Percentiles rank a stretch among this genome's conserved stretches.
Evolutionary conservation across 164 flowering plant genomes (phyloP).

Genomic region (Brasenia schreberi): DNA sequence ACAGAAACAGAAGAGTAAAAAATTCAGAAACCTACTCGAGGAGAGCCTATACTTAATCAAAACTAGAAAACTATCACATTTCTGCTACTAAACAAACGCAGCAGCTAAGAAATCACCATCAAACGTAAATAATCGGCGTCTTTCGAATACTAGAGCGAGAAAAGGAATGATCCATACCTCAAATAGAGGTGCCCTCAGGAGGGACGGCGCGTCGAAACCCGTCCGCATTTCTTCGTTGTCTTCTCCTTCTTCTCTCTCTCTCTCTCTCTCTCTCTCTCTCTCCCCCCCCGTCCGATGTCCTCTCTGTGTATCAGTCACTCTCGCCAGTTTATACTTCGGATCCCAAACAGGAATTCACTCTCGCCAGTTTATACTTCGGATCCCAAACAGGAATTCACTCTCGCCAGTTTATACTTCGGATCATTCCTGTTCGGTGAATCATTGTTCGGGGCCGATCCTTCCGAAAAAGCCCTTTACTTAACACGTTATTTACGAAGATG

Average conservation of each 20-base stretch:
- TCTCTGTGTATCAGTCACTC: background rate
- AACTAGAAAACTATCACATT: no score
- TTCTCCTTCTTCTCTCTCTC: background rate
- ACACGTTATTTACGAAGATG: background rate
- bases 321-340: constrained; percentile 18
- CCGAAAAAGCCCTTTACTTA: background rate
- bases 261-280: constrained; percentile 1
- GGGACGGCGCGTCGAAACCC: background rate
- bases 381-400: constrained; percentile 13
- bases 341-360: constrained; percentile 13
- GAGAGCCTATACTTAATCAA: no score
- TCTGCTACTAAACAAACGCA: no score
- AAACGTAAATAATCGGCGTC: no score
- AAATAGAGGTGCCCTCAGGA: background rate
- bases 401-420: constrained; percentile 18
- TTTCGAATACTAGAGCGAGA: no score
- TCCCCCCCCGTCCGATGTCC: background rate
- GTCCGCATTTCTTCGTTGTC: background rate
- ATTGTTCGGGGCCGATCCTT: constrained; percentile 7
- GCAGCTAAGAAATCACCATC: no score
- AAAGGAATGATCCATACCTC: background rate
- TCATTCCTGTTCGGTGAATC: constrained; percentile 19
- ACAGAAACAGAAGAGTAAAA: no score
- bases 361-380: constrained; percentile 18
- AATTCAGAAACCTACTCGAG: no score